Evolutionary conservation across 352 stramenopile genomes (phyloP).

Genomic region (Pythium brachiatum): DNA sequence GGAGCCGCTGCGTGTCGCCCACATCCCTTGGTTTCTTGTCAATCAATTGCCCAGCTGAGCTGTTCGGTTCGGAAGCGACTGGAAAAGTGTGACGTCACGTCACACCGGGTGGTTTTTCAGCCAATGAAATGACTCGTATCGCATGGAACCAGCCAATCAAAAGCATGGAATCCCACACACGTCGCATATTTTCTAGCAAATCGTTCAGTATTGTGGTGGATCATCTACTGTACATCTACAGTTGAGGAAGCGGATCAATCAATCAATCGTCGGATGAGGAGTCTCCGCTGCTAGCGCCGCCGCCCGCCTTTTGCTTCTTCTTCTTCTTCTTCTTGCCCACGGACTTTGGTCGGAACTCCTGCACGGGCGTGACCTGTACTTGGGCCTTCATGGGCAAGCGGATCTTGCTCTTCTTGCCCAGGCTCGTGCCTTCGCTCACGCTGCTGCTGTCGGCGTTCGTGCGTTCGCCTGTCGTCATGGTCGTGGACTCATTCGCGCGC

Average conservation of each 20-base stretch:
- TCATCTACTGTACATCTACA: background rate
- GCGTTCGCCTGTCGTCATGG: background rate
- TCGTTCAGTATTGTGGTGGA: background rate
- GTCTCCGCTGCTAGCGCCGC: background rate
- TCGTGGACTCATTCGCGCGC: background rate
- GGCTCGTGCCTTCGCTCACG: constrained; percentile 5
- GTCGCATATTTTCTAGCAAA: background rate
- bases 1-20: background rate
- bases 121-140: background rate
- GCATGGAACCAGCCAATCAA: background rate
- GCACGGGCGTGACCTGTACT: constrained; percentile 20
- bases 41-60: background rate
- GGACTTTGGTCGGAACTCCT: constrained; percentile 8
- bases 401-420: constrained; percentile 13
- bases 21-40: background rate
- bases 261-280: background rate
- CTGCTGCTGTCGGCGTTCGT: background rate
- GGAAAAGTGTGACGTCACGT: background rate
- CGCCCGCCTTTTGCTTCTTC: background rate
- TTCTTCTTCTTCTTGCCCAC: background rate
- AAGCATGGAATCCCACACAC: background rate
- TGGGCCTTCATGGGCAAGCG: constrained; percentile 22
- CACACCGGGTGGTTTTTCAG: background rate
- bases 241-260: background rate
- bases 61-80: background rate